Percentiles rank a stretch among this genome's conserved stretches.
Conservation (phyloP, 495 filamentous ascomycete species). For the Chaetomidium leptoderma region DNA sequence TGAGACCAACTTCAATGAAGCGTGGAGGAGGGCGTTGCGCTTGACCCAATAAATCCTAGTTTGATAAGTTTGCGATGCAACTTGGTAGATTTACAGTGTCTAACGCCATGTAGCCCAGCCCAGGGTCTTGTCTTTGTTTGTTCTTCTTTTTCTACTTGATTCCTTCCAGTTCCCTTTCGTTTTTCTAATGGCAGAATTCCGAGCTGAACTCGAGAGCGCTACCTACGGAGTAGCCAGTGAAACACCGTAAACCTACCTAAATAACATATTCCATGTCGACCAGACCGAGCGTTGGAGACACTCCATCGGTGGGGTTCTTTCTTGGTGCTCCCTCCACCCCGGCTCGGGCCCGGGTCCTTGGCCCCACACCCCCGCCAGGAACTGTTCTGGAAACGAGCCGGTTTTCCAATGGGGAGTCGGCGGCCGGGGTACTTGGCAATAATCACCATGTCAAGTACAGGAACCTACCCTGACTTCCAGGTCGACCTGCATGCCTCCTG, state of each 20-base stretch:
- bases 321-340: neutral
- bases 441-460: slow-evolving; percentile 8
- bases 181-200: no score
- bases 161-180: no score
- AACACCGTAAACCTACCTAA: no score
- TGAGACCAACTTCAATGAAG: neutral
- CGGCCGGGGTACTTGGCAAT: slow-evolving; percentile 20
- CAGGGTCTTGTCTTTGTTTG: no score
- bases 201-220: no score
- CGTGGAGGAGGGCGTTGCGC: neutral
- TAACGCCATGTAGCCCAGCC: no score
- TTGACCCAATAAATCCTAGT: slow-evolving; percentile 5
- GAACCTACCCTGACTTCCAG: slow-evolving; percentile 16
- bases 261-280: no score
- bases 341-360: neutral
- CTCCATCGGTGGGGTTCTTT: slow-evolving; percentile 13
- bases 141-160: no score
- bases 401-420: slow-evolving; percentile 17
- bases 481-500: slow-evolving; percentile 17
- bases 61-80: no score
- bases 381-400: slow-evolving; percentile 28
- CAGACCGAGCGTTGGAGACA: no score
- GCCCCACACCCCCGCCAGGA: slow-evolving; percentile 17
- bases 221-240: no score
- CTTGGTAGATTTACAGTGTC: no score